Base-by-base conservation (phyloP, 1,284 basidiomycete genomes). In the Ganoderma resinaceum region DNA sequence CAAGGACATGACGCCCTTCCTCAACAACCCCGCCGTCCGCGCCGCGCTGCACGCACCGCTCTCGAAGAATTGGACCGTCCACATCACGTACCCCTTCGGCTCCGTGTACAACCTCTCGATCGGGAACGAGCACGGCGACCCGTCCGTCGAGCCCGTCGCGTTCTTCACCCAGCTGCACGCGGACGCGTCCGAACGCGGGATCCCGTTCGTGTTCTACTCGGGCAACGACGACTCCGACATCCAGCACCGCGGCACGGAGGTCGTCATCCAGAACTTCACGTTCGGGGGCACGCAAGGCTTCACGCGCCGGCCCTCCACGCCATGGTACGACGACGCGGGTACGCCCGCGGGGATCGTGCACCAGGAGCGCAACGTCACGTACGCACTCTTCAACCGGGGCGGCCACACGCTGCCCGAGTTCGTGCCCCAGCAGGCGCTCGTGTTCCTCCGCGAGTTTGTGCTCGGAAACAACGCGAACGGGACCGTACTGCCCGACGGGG, bases 251-350 rank as follows among this genome's bases (percentile, higher is more conserved):
- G 76, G 76, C 23, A 88, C 90, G 53, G 87, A 92, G 83, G 78
- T 89, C 89, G 73, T 52, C 82, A 66, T 69, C 69, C 70, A 78
- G 76, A 79, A 80, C 66, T 78, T 76, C 55, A 79, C 78, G 31
- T 79, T 91, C 70, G 89, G 90, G 46, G 89, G 88, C 16, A 86
- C 87, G 57, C 89, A 87, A 76, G 91, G 90, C 8, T 92, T 91
- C 75, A 85, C 88, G 12, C 82, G 84, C 60, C 83, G 84, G 71
- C 90, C 90, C 0, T 83, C 87, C 4, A 92, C 90, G 3, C 85
- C 87, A 0, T 92, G 78, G 77, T 75, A 71, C 62, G 74, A 76
- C 63, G 77, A 79, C 62, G 61, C 62, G 8, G 77, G 77, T 8
- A 65, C 67, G 12, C 77, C 79, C 57, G 76, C 76, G 14, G 79